Percentiles rank a stretch among this genome's conserved stretches.
Conservation (phyloP, 2,329 filamentous ascomycete genomes). For the Metarhizium guizhouense region DNA sequence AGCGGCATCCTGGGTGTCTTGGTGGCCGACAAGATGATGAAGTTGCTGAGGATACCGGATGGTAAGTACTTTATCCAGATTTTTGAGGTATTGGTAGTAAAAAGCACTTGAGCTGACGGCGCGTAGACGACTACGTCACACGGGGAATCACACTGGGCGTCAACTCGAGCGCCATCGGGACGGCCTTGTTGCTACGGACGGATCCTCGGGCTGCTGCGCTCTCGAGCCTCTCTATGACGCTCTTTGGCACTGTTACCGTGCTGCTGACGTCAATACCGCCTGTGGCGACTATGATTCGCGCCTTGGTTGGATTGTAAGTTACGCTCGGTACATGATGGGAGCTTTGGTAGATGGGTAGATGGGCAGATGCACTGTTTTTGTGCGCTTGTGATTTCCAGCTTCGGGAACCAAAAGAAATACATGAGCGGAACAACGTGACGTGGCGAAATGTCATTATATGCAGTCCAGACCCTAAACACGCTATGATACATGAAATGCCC, state of each 20-base stretch:
- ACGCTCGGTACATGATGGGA: too few species aligned
- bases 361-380: too few species aligned
- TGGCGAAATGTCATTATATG: too few species aligned
- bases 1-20: slow-evolving; percentile 51
- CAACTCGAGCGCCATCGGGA: slow-evolving; percentile 51
- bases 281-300: too few species aligned
- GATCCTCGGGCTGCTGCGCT: slow-evolving; percentile 52
- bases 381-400: too few species aligned
- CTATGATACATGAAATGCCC: neutral
- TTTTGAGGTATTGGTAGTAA: too few species aligned
- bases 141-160: slow-evolving; percentile 52
- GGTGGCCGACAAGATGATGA: slow-evolving; percentile 40
- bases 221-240: slow-evolving; percentile 32
- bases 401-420: slow-evolving; percentile 16
- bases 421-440: slow-evolving; percentile 32
- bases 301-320: too few species aligned
- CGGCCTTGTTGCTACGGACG: slow-evolving; percentile 44
- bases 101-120: slow-evolving; percentile 10
- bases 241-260: too few species aligned
- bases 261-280: too few species aligned
- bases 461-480: neutral
- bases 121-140: slow-evolving; percentile 51
- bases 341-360: too few species aligned
- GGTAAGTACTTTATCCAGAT: too few species aligned
- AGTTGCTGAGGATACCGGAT: slow-evolving; percentile 35